Conservation (phyloP, 139 green algal genomes). For the Astrephomene gubernaculifera region DNA sequence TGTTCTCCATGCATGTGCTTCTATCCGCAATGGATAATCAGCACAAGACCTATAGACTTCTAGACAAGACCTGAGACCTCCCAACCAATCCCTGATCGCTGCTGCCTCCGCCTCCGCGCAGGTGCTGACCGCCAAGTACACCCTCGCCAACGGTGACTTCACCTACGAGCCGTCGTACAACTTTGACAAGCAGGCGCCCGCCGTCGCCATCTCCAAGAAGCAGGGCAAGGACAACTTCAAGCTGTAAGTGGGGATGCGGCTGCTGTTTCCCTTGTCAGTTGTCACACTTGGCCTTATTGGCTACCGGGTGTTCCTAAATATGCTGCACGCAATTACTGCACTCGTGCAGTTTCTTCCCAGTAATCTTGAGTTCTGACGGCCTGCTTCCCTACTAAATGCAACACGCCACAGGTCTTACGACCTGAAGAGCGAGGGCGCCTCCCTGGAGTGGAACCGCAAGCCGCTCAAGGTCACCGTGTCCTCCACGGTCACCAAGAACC, state of each 20-base stretch:
- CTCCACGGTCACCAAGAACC: conserved; percentile 4
- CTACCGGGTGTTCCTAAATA: background rate
- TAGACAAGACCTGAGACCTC: too few relatives aligned
- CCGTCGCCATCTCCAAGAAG: conserved; percentile 42
- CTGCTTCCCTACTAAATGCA: background rate
- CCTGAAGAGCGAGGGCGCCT: conserved; percentile 37
- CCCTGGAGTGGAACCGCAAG: conserved; percentile 45
- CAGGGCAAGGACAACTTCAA: conserved; percentile 42
- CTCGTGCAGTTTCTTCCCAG: background rate
- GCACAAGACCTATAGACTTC: background rate
- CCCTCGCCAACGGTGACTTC: conserved; percentile 16
- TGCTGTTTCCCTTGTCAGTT: background rate
- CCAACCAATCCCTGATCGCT: too few relatives aligned
- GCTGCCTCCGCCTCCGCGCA: background rate
- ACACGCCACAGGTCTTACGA: conserved; percentile 21
- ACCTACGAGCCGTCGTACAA: conserved; percentile 51
- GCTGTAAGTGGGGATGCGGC: background rate
- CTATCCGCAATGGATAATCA: background rate
- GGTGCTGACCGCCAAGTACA: conserved; percentile 51
- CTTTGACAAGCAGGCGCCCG: conserved; percentile 33
- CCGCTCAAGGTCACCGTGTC: conserved; percentile 43
- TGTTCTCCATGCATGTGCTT: background rate
- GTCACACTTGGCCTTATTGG: background rate
- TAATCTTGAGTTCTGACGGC: background rate
- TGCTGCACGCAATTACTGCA: background rate